Evolutionary conservation across 2,329 filamentous ascomycete species (phyloP), one percentile per base, ranked within the genome.

Genomic region (Venturia nashicola): DNA sequence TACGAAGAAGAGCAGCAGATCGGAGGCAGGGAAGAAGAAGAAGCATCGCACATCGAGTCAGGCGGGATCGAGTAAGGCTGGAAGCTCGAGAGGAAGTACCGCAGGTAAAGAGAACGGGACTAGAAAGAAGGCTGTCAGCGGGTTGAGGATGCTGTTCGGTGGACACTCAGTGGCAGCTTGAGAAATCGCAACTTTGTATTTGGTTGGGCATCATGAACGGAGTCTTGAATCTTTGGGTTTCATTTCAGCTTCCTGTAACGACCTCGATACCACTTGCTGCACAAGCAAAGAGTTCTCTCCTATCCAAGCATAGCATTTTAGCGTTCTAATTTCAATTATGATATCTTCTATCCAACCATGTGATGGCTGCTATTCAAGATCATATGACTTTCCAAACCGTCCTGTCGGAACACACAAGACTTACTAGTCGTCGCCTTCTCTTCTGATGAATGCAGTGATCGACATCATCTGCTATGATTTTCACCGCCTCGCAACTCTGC

Each of bases 111-210:
- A 43, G 23, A 32, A 62, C 18, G 43, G 61, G 32, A 48, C 16
- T 14, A 62, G 43, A 44, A 62, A 51, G 61, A 62, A 46, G 61
- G 43, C 61, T 18, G 42, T 62, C 23, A 51, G 61, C 16, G 61
- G 61, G 11, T 7, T 62, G 42, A 62, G 51, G 23, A 62, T 62
- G 61, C 27, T 62, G 16, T 62, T 62, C 7, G 14, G 11, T 14
- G 36, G 59, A 8, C 59, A 44, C 39, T 27, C 59, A 16, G 36
- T 44, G 14, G 8, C 36, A 40, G 59, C 42, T 27, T 60, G 36
- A 60, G 36, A 27, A 8, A 18, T 18, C 2, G 36, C 59, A 27
- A n/a, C 5, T n/a, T 36, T n/a, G 18, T 36, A 18, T 5, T 51
- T 14, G 11, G 20, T 14, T 51, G 9, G 20, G 20, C 23, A 36